Percentiles rank a stretch among this genome's conserved stretches.
phyloP scores from a whole-genome alignment of 345 rosid genomes.

The Linum lewisii region DNA sequence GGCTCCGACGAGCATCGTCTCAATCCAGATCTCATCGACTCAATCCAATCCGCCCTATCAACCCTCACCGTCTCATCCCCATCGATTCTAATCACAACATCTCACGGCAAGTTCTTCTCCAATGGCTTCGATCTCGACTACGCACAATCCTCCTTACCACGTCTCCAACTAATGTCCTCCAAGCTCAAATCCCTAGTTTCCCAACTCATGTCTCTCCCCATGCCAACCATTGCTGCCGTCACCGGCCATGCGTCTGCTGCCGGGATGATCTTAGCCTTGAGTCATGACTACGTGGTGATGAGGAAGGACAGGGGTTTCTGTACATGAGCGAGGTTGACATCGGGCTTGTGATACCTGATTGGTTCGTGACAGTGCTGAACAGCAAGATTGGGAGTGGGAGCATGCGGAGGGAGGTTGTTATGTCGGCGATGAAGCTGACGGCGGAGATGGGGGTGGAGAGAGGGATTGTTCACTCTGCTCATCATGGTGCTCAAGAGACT shows the following conservation, averaged over 20 bases:
- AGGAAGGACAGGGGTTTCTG: neutral
- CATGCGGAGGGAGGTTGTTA: no score
- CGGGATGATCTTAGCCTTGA: neutral
- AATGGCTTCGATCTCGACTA: conserved; percentile 13
- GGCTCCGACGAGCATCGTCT: conserved; percentile 18
- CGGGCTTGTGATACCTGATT: neutral
- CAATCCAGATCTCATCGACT: conserved; percentile 17
- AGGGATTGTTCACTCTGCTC: no score
- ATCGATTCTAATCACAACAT: conserved; percentile 15
- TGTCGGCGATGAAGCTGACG: no score
- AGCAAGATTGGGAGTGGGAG: no score
- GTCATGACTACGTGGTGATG: conserved; percentile 4
- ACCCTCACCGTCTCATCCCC: conserved; percentile 10
- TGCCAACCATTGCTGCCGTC: neutral
- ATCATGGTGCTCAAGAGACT: no score
- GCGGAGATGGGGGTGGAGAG: no score
- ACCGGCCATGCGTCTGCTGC: conserved; percentile 1
- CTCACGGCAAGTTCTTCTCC: conserved; percentile 23
- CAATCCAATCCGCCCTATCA: conserved; percentile 14
- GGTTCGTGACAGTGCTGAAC: no score
- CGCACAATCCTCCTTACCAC: no score
- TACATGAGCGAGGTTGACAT: conserved; percentile 2
- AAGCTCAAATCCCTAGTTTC: no score
- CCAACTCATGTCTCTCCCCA: conserved; percentile 6
- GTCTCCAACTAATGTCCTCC: no score